Conservation (phyloP, 2,329 filamentous ascomycete genomes). For the Cryoendolithus antarcticus region DNA sequence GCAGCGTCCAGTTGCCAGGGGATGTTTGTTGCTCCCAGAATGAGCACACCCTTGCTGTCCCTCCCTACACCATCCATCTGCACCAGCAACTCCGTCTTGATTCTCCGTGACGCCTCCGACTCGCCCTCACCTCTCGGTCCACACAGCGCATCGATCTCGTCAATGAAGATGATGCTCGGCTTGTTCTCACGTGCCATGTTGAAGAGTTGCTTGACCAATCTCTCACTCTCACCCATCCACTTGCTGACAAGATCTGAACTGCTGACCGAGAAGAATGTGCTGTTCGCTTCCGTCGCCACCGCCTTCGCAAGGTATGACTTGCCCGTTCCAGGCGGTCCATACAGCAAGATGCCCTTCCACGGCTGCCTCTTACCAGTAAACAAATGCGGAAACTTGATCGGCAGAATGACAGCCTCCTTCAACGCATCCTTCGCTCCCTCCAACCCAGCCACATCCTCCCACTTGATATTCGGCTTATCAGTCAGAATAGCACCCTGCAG, state of each 20-base stretch:
- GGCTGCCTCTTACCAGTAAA: constrained; percentile 94
- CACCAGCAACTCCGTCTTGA: constrained; percentile 96
- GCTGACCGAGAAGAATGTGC: constrained; percentile 97
- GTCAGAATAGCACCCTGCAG: constrained; percentile 84
- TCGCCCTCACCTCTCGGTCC: constrained; percentile 89
- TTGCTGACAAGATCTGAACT: constrained; percentile 96
- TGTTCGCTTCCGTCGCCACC: constrained; percentile 95
- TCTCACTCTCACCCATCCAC: constrained; percentile 99
- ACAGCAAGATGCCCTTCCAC: constrained; percentile 95
- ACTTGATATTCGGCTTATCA: constrained; percentile 91
- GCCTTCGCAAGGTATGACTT: constrained; percentile 97
- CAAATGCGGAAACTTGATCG: constrained; percentile 95
- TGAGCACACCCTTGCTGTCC: constrained; percentile 84
- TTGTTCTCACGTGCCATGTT: constrained; percentile 97
- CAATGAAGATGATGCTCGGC: constrained; percentile 96
- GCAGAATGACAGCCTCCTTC: constrained; percentile 93
- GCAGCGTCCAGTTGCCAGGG: constrained; percentile 97
- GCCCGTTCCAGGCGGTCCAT: constrained; percentile 90
- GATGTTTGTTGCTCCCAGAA: constrained; percentile 94
- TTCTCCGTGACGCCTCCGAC: constrained; percentile 89
- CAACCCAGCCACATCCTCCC: constrained; percentile 94
- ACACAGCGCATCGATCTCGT: constrained; percentile 93
- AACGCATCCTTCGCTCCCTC: constrained; percentile 91
- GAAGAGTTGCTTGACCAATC: constrained; percentile 96
- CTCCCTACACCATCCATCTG: constrained; percentile 99